Percentiles rank a stretch among this genome's conserved stretches.
phyloP scores from a whole-genome alignment of 352 stramenopile genomes.

The Pythium inflatum region DNA sequence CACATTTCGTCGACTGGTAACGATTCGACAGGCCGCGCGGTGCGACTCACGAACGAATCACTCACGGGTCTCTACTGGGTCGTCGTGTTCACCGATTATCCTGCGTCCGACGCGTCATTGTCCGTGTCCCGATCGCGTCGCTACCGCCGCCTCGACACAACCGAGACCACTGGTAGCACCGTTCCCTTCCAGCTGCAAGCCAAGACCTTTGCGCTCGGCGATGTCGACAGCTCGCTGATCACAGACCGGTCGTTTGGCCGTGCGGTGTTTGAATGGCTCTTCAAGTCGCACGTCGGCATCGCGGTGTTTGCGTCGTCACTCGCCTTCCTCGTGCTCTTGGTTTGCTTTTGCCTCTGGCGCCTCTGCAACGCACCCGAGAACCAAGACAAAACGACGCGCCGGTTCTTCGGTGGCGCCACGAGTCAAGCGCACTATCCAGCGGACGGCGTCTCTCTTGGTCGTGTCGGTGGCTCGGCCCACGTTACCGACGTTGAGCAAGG shows the following conservation, averaged over 20 bases:
- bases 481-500: constrained; percentile 17
- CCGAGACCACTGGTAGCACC: constrained; percentile 11
- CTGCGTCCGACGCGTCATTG: constrained; percentile 7
- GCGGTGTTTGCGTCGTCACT: constrained; percentile 51
- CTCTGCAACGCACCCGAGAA: constrained; percentile 64
- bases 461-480: constrained; percentile 4
- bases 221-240: constrained; percentile 33
- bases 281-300: constrained; percentile 46
- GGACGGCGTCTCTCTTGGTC: not conserved
- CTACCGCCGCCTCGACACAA: not conserved
- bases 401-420: constrained; percentile 15
- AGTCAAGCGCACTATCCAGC: constrained; percentile 2
- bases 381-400: constrained; percentile 42
- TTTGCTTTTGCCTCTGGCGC: constrained; percentile 62
- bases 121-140: not conserved
- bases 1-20: constrained; percentile 56
- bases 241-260: constrained; percentile 56
- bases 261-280: constrained; percentile 57
- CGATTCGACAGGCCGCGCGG: constrained; percentile 34
- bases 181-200: constrained; percentile 49
- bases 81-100: constrained; percentile 70
- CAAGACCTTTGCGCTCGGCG: constrained; percentile 43
- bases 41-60: constrained; percentile 55
- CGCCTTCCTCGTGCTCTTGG: constrained; percentile 45
- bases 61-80: constrained; percentile 76